A percentile compares a stretch with the other conserved stretches of the same genome.
phyloP scores from a whole-genome alignment of 1,284 basidiomycete species.

The Abortiporus biennis region DNA sequence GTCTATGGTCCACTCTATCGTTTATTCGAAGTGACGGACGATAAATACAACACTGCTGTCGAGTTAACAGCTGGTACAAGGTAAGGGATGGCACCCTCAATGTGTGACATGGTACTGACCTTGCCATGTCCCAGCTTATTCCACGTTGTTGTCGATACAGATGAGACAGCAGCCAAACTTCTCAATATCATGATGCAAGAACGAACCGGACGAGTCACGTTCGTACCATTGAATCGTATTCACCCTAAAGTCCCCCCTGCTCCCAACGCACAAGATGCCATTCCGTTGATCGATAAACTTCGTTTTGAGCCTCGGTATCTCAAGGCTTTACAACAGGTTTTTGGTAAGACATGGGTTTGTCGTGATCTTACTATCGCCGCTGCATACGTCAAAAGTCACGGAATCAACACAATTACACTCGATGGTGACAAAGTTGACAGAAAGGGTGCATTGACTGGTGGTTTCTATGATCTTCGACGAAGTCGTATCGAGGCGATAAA shows the following conservation, averaged over 20 bases:
- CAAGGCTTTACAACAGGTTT: constrained; percentile 96
- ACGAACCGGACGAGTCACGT: constrained; percentile 91
- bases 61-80: constrained; percentile 94
- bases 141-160: constrained; percentile 96
- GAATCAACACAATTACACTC: constrained; percentile 94
- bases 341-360: constrained; percentile 96
- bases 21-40: constrained; percentile 87
- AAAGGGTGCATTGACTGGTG: constrained; percentile 93
- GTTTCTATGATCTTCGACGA: constrained; percentile 88
- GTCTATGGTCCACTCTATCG: constrained; percentile 95
- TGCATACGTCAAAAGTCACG: constrained; percentile 91
- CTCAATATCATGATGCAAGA: constrained; percentile 92
- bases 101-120: neutral
- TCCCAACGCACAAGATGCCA: constrained; percentile 83
- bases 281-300: constrained; percentile 84
- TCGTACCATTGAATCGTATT: constrained; percentile 98
- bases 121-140: constrained; percentile 60
- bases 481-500: constrained; percentile 89
- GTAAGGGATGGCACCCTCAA: constrained; percentile 32
- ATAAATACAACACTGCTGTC: constrained; percentile 88
- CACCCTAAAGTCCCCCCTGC: constrained; percentile 64
- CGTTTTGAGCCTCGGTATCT: constrained; percentile 66
- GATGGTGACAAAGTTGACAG: constrained; percentile 97
- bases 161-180: constrained; percentile 84
- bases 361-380: constrained; percentile 89